A percentile compares a stretch with the other conserved stretches of the same genome.
These are phyloP conservation scores for Camellia sinensis DNA, from an alignment of 148 eudicot species.

Conservation along the genomic window DNA sequence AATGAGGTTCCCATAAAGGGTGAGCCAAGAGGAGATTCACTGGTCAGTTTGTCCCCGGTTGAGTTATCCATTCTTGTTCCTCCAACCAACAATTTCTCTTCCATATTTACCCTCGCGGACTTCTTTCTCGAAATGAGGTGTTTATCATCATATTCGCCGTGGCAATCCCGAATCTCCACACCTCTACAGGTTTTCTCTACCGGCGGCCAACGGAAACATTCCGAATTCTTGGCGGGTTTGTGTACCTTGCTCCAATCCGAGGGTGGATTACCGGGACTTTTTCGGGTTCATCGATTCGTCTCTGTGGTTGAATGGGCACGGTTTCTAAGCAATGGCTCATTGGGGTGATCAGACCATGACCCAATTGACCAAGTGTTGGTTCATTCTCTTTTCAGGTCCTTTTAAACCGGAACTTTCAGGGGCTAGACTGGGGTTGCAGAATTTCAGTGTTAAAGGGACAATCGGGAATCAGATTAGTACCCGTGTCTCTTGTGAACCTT, in stretches of 20 bases:
- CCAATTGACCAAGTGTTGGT: constrained; percentile 58
- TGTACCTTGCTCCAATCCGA: constrained; percentile 36
- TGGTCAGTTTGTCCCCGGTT: constrained; percentile 64
- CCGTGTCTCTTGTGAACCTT: constrained; percentile 41
- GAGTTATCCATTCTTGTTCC: constrained; percentile 34
- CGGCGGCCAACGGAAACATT: constrained; percentile 51
- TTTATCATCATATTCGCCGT: constrained; percentile 44
- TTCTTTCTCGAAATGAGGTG: constrained; percentile 57
- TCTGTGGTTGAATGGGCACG: constrained; percentile 75
- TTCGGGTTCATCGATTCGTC: constrained; percentile 46
- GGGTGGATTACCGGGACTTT: constrained; percentile 61
- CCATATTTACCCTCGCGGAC: constrained; percentile 43
- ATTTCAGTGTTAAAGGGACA: constrained; percentile 71
- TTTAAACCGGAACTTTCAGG: constrained; percentile 74
- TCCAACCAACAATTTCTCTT: constrained; percentile 47
- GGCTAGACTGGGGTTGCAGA: constrained; percentile 35
- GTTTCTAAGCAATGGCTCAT: constrained; percentile 51
- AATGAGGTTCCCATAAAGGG: too few species aligned
- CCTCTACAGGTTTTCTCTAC: constrained; percentile 57
- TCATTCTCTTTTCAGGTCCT: constrained; percentile 62
- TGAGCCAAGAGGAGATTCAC: too few species aligned
- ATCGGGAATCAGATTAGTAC: constrained; percentile 65
- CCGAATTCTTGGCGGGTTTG: constrained; percentile 46
- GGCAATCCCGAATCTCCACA: constrained; percentile 62
- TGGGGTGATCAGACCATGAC: constrained; percentile 69